Conservation (phyloP, 2,329 filamentous ascomycete genomes). For the Ceratocystis ficicola region DNA sequence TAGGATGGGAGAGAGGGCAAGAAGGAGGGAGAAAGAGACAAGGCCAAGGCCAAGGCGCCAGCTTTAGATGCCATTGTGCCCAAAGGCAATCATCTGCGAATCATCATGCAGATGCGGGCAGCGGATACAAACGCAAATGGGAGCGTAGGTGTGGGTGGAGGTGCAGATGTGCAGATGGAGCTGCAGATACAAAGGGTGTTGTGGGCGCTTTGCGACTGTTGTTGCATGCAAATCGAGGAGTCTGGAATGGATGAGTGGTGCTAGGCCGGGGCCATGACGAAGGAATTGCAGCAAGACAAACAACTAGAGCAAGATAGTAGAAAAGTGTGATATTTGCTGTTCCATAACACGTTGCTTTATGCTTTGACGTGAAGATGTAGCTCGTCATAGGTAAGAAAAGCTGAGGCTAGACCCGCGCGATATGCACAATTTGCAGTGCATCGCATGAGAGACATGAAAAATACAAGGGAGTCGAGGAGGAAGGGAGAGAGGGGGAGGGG, state of each 20-base stretch:
- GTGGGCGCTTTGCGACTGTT: slow-evolving; percentile 1
- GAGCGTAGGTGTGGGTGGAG: background rate
- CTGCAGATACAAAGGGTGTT: slow-evolving; percentile 2
- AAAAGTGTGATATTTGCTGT: background rate
- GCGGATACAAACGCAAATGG: slow-evolving; percentile 1
- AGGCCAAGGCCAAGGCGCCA: slow-evolving; percentile 7
- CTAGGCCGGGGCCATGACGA: background rate
- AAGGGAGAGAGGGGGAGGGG: too few relatives aligned
- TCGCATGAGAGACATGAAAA: background rate
- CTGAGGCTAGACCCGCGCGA: background rate
- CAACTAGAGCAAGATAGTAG: background rate
- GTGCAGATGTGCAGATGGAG: background rate
- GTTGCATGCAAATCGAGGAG: background rate
- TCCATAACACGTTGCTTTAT: background rate
- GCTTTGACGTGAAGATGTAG: slow-evolving; percentile 6
- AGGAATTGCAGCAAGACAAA: background rate
- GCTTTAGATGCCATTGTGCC: slow-evolving; percentile 7
- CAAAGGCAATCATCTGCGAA: slow-evolving; percentile 11
- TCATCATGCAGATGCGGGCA: slow-evolving; percentile 9
- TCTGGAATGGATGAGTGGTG: background rate
- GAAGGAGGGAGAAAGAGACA: background rate
- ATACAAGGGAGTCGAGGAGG: background rate
- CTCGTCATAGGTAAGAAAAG: slow-evolving; percentile 7
- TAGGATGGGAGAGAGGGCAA: background rate
- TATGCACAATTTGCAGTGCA: background rate